phyloP scores from a whole-genome alignment of 179 eudicot species.

The Corrigiola litoralis region DNA sequence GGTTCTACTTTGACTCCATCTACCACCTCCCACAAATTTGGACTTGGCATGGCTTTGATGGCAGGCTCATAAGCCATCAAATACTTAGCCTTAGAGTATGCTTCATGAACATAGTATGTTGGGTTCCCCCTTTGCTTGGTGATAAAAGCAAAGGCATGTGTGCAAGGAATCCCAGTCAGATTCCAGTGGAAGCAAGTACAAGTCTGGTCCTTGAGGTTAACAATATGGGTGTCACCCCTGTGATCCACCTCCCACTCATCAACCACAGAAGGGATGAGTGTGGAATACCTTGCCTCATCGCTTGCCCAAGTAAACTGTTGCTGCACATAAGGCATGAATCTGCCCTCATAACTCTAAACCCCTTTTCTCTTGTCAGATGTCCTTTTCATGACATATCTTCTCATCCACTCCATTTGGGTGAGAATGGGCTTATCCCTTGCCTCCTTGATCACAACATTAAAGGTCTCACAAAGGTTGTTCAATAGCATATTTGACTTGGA shows the following conservation, averaged over 20 bases:
- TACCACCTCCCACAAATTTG: neutral
- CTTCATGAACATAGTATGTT: neutral
- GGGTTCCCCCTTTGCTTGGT: neutral
- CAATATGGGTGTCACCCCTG: neutral
- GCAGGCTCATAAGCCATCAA: neutral
- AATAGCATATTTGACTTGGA: neutral
- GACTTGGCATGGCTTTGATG: neutral
- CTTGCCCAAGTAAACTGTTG: neutral
- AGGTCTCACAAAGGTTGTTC: neutral
- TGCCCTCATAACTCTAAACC: neutral
- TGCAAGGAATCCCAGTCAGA: neutral
- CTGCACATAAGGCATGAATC: neutral
- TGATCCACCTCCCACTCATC: neutral
- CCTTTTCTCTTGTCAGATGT: neutral
- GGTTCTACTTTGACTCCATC: neutral
- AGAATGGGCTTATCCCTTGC: neutral
- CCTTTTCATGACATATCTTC: neutral
- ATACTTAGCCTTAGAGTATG: neutral
- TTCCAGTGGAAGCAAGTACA: neutral
- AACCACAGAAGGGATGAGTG: neutral
- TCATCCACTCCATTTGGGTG: neutral
- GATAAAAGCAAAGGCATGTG: neutral
- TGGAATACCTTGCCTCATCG: neutral
- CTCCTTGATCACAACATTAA: neutral
- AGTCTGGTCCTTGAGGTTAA: neutral